These are phyloP conservation scores for Nevesoporus exiguus DNA, from an alignment of 768 basidiomycete genomes.

Conservation along the genomic window DNA sequence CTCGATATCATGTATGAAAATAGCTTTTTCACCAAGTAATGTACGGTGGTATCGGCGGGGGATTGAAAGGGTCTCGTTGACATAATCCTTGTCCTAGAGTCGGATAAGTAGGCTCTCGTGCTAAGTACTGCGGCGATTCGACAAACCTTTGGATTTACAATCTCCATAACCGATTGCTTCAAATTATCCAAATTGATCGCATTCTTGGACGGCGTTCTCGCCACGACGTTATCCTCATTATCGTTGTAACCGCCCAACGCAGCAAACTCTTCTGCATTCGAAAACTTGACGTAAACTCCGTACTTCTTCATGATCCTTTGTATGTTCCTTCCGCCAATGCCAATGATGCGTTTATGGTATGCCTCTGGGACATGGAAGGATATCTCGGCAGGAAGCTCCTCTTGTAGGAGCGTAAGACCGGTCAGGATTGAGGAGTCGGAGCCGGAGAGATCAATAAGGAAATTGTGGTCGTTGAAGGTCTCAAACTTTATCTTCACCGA, in stretches of 20 bases:
- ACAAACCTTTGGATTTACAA: slow-evolving; percentile 90
- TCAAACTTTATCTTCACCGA: slow-evolving; percentile 99
- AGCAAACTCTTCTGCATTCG: slow-evolving; percentile 96
- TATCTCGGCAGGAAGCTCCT: slow-evolving; percentile 97
- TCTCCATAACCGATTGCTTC: slow-evolving; percentile 95
- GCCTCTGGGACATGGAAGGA: slow-evolving; percentile 98
- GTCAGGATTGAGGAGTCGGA: slow-evolving; percentile 81
- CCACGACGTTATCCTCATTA: slow-evolving; percentile 98
- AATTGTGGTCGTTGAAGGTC: slow-evolving; percentile 95
- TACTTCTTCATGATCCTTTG: slow-evolving; percentile 99
- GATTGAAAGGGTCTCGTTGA: slow-evolving; percentile 89
- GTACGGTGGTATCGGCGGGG: slow-evolving; percentile 95
- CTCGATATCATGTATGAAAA: slow-evolving; percentile 97
- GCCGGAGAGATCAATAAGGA: slow-evolving; percentile 88
- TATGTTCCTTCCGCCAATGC: slow-evolving; percentile 95
- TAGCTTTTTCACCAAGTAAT: slow-evolving; percentile 90
- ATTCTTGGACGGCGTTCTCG: slow-evolving; percentile 98
- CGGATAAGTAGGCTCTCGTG: slow-evolving; percentile 1
- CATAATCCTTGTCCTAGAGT: slow-evolving; percentile 90
- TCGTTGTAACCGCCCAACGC: slow-evolving; percentile 92
- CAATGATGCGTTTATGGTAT: slow-evolving; percentile 99
- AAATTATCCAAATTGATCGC: slow-evolving; percentile 91
- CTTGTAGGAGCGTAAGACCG: slow-evolving; percentile 86
- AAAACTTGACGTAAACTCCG: slow-evolving; percentile 99
- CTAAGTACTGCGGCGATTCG: background rate